A percentile compares a stretch with the other conserved stretches of the same genome.
phyloP scores from a whole-genome alignment of 208 protist species.

The Acanthamoeba healyi region DNA sequence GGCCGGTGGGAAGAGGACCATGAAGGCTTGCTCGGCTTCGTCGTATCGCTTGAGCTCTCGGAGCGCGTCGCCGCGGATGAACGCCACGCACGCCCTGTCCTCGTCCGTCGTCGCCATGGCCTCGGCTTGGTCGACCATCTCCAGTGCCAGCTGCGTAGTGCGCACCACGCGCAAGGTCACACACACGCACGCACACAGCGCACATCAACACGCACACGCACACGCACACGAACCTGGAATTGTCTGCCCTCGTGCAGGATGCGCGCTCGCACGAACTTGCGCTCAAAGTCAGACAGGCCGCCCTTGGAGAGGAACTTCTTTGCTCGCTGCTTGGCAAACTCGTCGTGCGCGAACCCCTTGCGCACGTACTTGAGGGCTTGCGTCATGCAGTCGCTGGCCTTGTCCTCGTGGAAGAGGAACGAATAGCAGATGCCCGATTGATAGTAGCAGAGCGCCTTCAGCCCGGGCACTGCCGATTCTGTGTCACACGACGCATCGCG shows the following conservation, averaged over 20 bases:
- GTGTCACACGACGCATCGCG: background rate
- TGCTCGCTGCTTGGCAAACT: conserved; percentile 5
- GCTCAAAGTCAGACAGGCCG: conserved; percentile 1
- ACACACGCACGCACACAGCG: too few species aligned
- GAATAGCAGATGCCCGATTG: conserved; percentile 31
- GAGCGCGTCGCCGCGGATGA: background rate
- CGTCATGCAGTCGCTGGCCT: conserved; percentile 37
- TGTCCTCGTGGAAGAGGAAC: conserved; percentile 23
- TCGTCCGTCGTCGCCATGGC: background rate
- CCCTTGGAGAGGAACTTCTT: conserved; percentile 12
- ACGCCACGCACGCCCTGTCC: conserved; percentile 13
- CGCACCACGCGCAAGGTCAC: too few species aligned
- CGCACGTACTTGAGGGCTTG: conserved; percentile 37
- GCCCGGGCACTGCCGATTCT: background rate
- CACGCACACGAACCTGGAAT: background rate
- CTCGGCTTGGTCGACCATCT: background rate
- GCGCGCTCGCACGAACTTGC: conserved; percentile 10
- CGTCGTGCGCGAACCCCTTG: conserved; percentile 32
- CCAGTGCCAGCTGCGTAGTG: background rate
- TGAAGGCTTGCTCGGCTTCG: conserved; percentile 23
- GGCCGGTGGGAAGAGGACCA: background rate
- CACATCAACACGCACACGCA: too few species aligned
- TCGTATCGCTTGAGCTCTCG: conserved; percentile 8
- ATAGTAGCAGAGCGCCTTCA: conserved; percentile 53
- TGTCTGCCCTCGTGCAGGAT: conserved; percentile 9